Conservation (phyloP, 352 stramenopile genomes). For the Phytophthora uliginosa region DNA sequence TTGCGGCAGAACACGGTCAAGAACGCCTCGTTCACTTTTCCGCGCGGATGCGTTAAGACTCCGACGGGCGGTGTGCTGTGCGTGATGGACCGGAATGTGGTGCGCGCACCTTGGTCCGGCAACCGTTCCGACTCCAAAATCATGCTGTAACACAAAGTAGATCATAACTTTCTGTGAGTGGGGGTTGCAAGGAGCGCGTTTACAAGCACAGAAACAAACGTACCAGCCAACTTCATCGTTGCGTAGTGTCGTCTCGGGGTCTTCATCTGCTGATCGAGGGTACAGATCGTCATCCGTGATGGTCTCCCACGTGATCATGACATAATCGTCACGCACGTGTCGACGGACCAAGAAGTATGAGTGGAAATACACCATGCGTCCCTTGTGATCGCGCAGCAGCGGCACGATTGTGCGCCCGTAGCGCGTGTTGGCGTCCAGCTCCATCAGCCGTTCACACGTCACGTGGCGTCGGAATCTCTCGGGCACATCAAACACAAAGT, state of each 20-base stretch:
- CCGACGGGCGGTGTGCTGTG: constrained; percentile 75
- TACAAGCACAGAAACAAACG: constrained; percentile 19
- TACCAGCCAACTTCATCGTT: constrained; percentile 89
- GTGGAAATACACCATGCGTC: constrained; percentile 79
- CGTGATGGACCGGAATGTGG: constrained; percentile 74
- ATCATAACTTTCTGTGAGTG: background rate
- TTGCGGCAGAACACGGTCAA: constrained; percentile 83
- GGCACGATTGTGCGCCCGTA: constrained; percentile 84
- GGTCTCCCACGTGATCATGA: constrained; percentile 79
- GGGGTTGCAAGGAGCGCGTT: constrained; percentile 1
- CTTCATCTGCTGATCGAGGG: constrained; percentile 44
- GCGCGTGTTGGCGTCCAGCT: constrained; percentile 80
- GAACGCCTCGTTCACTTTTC: constrained; percentile 84
- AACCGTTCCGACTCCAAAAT: constrained; percentile 69
- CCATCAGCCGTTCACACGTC: constrained; percentile 79
- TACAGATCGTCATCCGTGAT: constrained; percentile 79
- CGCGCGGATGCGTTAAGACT: constrained; percentile 71
- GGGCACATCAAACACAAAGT: constrained; percentile 81
- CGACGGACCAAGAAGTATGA: constrained; percentile 82
- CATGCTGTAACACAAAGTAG: constrained; percentile 43
- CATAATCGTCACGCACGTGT: constrained; percentile 60
- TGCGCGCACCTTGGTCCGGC: constrained; percentile 60
- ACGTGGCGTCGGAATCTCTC: constrained; percentile 72
- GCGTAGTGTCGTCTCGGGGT: constrained; percentile 64
- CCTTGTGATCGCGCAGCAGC: constrained; percentile 69